Base-by-base conservation (phyloP, 2,329 filamentous ascomycete genomes). In the Xenoacremonium recifei region DNA sequence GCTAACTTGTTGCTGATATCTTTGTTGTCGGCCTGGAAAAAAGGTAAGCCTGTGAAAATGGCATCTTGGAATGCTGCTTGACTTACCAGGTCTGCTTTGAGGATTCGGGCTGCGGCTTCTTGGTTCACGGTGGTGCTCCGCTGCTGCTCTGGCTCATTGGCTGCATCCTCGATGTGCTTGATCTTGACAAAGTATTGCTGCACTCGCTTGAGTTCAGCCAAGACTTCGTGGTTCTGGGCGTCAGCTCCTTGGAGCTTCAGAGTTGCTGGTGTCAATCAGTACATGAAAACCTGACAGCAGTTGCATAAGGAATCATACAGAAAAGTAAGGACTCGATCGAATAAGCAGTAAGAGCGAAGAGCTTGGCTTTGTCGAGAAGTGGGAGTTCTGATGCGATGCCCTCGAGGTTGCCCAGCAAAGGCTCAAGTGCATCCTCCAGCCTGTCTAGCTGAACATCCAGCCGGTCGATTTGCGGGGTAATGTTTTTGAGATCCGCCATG, bases 121-220 rank as follows among this genome's bases (percentile, higher is more conserved):
- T 87, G 91, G 60, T 96, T 80, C 49, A 88, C 69, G 2, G 70
- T 76, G 46, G 67, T 59, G 31, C 65, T 71, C 21, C 77, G 75
- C 57, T 80, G 72, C 39, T 70, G 65, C 4, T 77, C 75, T 20
- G 23, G 23, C 23, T 27, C 9, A 44, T 41, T 3, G 3, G 42
- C 21, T 16, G 79, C 77, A 6, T 73, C 76, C 65, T 96, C 90
- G 3, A 82, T 77, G 12, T 75, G 72, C 60, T 93, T 89, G 63
- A 97, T 92, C 71, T 97, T 99, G 45, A 80, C 82, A 67, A 96
- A 95, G 66, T 97, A 97, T 61, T 90, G 86, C 65, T 85, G 89
- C 40, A 97, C 84, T 42, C 93, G 83, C 44, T 82, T 85, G 49
- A 99, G 77, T 70, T 99, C 93, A 45, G 78, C 77, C 67, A 89